phyloP scores from a whole-genome alignment of 176 grass and related monocot species.

The Alloteropsis semialata region DNA sequence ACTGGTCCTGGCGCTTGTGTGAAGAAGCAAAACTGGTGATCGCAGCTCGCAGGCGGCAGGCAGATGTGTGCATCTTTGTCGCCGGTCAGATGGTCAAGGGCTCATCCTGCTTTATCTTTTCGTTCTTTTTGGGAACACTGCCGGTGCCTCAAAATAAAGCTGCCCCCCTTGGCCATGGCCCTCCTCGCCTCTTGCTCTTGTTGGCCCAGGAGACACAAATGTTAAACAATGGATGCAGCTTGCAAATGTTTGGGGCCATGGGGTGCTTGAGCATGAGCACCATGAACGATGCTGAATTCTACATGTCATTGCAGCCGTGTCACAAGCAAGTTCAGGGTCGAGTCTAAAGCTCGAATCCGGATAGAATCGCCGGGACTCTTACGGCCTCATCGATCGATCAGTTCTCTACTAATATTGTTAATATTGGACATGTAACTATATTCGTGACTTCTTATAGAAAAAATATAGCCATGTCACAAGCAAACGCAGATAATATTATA shows the following conservation, averaged over 20 bases:
- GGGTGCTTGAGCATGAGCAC: not conserved
- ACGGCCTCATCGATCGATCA: too few species aligned
- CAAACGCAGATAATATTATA: too few species aligned
- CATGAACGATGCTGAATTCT: not conserved
- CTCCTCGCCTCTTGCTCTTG: not conserved
- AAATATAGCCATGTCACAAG: too few species aligned
- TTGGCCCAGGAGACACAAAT: not conserved
- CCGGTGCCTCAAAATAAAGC: slow-evolving; percentile 23
- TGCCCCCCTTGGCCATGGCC: slow-evolving; percentile 16
- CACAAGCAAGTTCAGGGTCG: too few species aligned
- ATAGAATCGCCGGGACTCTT: too few species aligned
- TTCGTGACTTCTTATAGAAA: too few species aligned
- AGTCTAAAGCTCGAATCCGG: too few species aligned
- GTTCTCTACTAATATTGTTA: too few species aligned
- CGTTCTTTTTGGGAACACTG: slow-evolving; percentile 26
- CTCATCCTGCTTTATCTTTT: not conserved
- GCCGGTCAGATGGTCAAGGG: slow-evolving; percentile 41
- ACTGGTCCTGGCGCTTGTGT: slow-evolving; percentile 10
- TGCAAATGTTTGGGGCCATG: not conserved
- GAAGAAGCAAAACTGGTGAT: slow-evolving; percentile 14
- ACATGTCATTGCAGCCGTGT: not conserved
- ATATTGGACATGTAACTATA: too few species aligned
- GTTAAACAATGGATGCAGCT: not conserved
- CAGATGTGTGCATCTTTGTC: slow-evolving; percentile 39
- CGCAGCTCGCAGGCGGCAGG: slow-evolving; percentile 28